These are phyloP conservation scores for Melanogaster broomeanus DNA, from an alignment of 768 basidiomycete species.

Conservation along the genomic window DNA sequence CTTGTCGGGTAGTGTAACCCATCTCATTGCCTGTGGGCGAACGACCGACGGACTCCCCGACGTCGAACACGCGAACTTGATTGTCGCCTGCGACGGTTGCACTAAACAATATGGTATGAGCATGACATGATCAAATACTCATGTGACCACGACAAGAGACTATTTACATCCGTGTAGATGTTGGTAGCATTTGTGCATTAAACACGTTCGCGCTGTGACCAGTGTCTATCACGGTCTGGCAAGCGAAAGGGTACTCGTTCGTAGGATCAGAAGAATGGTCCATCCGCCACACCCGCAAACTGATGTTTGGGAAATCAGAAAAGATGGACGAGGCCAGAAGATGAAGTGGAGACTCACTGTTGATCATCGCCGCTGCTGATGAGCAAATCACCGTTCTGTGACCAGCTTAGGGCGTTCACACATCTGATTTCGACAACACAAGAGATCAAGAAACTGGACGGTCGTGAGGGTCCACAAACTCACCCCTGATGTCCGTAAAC, in stretches of 20 bases:
- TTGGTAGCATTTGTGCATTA: constrained; percentile 76
- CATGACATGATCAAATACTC: background rate
- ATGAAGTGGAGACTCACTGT: constrained; percentile 43
- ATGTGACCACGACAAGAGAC: constrained; percentile 14
- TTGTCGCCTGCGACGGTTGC: constrained; percentile 75
- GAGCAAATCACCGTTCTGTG: constrained; percentile 61
- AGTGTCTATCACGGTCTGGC: constrained; percentile 68
- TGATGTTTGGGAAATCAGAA: constrained; percentile 24
- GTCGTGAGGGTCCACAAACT: constrained; percentile 15
- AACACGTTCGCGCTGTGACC: constrained; percentile 88
- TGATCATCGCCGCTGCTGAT: constrained; percentile 76
- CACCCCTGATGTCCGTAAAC: constrained; percentile 71
- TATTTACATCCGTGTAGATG: constrained; percentile 74
- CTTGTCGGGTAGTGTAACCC: constrained; percentile 46
- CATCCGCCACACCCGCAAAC: constrained; percentile 80
- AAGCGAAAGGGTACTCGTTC: constrained; percentile 64
- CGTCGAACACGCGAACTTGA: constrained; percentile 79
- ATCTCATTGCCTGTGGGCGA: constrained; percentile 44
- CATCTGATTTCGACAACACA: constrained; percentile 50
- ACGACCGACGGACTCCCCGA: constrained; percentile 45
- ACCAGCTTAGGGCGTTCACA: constrained; percentile 79
- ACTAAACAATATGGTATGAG: constrained; percentile 35
- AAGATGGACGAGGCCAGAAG: background rate
- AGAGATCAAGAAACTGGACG: background rate
- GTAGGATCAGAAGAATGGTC: constrained; percentile 39